A percentile compares a stretch with the other conserved stretches of the same genome.
Conservation (phyloP, 768 basidiomycete species). For the Xerocomus spinulosus region DNA sequence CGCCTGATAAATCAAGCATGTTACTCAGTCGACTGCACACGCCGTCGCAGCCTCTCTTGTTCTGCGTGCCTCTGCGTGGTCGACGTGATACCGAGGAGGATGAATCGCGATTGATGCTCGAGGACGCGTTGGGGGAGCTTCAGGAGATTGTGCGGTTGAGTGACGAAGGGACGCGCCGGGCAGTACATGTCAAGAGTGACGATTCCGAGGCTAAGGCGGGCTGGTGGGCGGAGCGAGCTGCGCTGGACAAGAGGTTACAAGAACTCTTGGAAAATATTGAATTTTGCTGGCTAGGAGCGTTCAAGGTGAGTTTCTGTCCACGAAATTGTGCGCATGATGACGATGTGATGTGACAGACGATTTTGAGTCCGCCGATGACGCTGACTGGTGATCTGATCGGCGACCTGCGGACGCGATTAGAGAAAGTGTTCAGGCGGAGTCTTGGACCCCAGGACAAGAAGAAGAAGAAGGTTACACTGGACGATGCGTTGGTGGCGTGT, state of each 20-base stretch:
- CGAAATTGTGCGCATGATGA: neutral
- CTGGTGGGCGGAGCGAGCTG: conserved; percentile 85
- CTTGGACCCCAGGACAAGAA: conserved; percentile 56
- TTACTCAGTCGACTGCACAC: conserved; percentile 76
- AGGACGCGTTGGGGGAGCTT: conserved; percentile 69
- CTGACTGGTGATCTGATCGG: conserved; percentile 43
- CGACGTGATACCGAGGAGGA: conserved; percentile 71
- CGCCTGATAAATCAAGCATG: conserved; percentile 77
- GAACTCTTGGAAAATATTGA: conserved; percentile 81
- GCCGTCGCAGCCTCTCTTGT: conserved; percentile 58
- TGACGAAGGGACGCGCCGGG: conserved; percentile 69
- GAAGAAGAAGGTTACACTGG: conserved; percentile 55
- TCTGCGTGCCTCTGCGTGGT: conserved; percentile 85
- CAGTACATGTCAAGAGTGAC: conserved; percentile 64
- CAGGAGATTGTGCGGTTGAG: conserved; percentile 74
- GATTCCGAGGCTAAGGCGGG: conserved; percentile 57
- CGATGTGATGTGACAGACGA: conserved; percentile 43
- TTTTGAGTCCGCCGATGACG: conserved; percentile 47
- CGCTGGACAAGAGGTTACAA: conserved; percentile 72
- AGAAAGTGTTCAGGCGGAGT: conserved; percentile 68
- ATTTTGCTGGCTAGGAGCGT: conserved; percentile 95
- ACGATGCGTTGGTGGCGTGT: conserved; percentile 76
- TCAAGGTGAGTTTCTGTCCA: conserved; percentile 63
- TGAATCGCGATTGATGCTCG: conserved; percentile 68
- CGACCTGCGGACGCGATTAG: conserved; percentile 62